Evolutionary conservation across 441 rosid genomes (phyloP).

Genomic region (Eugenia klotzschiana): DNA sequence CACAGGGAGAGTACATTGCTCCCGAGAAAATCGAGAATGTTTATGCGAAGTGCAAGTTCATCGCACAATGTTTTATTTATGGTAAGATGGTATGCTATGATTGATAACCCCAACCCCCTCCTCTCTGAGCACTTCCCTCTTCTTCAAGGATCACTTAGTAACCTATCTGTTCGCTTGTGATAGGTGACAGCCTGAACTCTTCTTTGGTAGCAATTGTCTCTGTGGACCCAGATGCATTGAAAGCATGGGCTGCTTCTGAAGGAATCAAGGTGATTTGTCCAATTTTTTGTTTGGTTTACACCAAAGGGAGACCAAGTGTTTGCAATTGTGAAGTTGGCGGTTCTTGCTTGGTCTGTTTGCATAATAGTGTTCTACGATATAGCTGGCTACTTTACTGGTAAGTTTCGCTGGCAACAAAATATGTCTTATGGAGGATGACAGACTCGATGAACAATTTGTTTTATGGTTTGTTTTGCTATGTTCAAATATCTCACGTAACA

Average conservation of each 20-base stretch:
- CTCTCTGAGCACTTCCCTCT: conserved; percentile 1
- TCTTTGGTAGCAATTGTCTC: conserved; percentile 74
- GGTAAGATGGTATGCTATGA: conserved; percentile 57
- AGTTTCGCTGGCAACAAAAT: background rate
- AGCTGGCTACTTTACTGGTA: background rate
- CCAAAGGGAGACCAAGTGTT: background rate
- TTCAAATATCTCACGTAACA: background rate
- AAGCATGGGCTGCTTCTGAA: conserved; percentile 77
- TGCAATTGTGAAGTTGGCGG: background rate
- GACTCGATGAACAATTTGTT: background rate
- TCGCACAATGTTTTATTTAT: conserved; percentile 72
- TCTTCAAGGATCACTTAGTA: background rate
- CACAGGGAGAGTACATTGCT: conserved; percentile 98
- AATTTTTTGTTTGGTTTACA: background rate
- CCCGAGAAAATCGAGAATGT: conserved; percentile 98
- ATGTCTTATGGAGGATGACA: background rate
- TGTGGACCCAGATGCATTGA: conserved; percentile 64
- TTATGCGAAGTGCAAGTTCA: conserved; percentile 77
- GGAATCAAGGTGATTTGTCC: conserved; percentile 52
- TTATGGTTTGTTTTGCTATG: background rate
- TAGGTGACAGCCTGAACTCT: conserved; percentile 94
- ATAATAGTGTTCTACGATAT: background rate
- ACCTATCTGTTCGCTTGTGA: background rate
- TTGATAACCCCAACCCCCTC: background rate
- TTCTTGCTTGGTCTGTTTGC: background rate